Evolutionary conservation across 495 filamentous ascomycete species (phyloP), one percentile per base, ranked within the genome.

Genomic region (Penicillium turbatum): DNA sequence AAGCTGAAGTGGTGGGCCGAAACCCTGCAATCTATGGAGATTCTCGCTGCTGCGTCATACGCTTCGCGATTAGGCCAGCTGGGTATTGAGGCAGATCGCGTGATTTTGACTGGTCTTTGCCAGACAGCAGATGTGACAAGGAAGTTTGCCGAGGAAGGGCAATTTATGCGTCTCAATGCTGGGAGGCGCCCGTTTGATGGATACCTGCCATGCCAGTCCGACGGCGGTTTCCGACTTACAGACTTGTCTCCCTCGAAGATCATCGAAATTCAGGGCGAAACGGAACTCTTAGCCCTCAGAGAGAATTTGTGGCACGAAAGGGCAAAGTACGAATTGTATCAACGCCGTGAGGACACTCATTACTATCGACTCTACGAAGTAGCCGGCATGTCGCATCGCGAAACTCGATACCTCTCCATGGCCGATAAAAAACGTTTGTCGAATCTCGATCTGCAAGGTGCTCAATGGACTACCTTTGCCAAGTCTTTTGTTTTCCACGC

Each of bases 321-420:
- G 21, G 5, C 31, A 3, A 24, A 12, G 2, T 16, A 6, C 35
- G 6, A 27, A 3, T 36, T 29, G 27, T 16, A 24, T 15, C 54
- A 57, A 15, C 54, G 54, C 15, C 54, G 54, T 6, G 8, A 24
- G 1, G 47, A 57, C n/a, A 53, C 40, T 30, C 16, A 29, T 12
- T 31, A 24, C 6, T 57, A 47, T 11, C 49, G 54, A 3, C 34
- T 57, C 19, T 57, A 57, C 15, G 54, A 57, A 34, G 36, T 57
- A n/a, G 31, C 54, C 1, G 54, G 54, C 9, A 32, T 57, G 54
- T 11, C 54, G 17, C 40, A 53, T 54, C 54, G 54, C 16, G 48
- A 53, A 15, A 42, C 54, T 30, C 30, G 34, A 24, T 57, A 57
- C 16, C 10, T 42, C 29, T 47, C 54, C 26, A 16, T 30, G 29